phyloP scores from a whole-genome alignment of 495 filamentous ascomycete genomes.

The Aspergillus indologenus region DNA sequence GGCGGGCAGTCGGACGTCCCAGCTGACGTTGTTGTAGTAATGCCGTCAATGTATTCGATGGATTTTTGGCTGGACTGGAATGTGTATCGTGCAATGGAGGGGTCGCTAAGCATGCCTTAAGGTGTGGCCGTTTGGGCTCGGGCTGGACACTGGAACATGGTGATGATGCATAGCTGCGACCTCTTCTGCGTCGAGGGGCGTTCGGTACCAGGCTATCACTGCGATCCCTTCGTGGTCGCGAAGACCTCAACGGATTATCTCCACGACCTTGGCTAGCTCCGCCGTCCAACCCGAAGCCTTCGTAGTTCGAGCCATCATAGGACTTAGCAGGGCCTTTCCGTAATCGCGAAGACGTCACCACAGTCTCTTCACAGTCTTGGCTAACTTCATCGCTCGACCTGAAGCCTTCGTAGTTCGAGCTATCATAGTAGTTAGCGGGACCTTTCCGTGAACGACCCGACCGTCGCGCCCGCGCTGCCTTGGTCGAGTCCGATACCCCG shows the following conservation, averaged over 20 bases:
- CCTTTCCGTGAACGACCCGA: not conserved
- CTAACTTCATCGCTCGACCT: no score
- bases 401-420: not conserved
- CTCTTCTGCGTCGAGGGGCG: not conserved
- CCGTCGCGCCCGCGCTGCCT: not conserved
- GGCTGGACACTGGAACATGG: not conserved
- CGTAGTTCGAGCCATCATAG: not conserved
- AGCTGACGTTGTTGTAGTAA: constrained; percentile 30
- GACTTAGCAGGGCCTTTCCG: not conserved
- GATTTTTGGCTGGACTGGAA: not conserved
- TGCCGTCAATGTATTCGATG: constrained; percentile 2
- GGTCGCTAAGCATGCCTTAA: not conserved
- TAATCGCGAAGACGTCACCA: no score
- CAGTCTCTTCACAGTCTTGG: no score
- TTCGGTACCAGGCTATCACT: not conserved
- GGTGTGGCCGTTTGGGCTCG: not conserved
- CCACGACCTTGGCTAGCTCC: no score
- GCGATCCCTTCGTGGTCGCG: not conserved
- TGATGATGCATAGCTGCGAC: not conserved
- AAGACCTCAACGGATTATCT: no score
- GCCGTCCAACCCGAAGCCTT: no score
- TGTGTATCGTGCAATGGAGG: not conserved
- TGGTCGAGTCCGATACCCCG: not conserved
- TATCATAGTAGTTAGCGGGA: not conserved
- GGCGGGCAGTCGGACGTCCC: constrained; percentile 12